phyloP scores from a whole-genome alignment of 768 basidiomycete species.

The Leccinellum luteum region DNA sequence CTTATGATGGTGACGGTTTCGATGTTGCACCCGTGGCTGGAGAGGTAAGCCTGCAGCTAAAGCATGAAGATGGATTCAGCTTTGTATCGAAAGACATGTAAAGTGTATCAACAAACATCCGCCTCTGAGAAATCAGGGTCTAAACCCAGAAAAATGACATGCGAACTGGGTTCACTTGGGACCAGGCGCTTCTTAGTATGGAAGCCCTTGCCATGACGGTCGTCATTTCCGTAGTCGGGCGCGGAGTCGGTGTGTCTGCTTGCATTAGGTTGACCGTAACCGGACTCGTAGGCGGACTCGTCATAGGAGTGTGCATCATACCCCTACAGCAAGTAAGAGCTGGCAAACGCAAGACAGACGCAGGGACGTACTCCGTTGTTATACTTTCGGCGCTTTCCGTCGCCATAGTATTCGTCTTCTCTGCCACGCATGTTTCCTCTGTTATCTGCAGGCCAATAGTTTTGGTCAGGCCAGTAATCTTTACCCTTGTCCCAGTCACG shows the following conservation, averaged over 20 bases:
- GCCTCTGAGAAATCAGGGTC: conserved; percentile 91
- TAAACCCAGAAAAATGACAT: conserved; percentile 93
- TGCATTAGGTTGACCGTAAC: conserved; percentile 30
- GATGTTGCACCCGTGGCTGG: conserved; percentile 67
- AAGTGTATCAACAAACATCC: conserved; percentile 65
- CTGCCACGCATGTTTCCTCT: conserved; percentile 48
- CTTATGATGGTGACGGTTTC: conserved; percentile 94
- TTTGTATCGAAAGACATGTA: conserved; percentile 36
- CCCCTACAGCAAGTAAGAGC: conserved; percentile 37
- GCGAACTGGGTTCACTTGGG: conserved; percentile 83
- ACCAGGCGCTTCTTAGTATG: conserved; percentile 70
- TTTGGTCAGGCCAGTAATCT: conserved; percentile 49
- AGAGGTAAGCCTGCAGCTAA: conserved; percentile 79
- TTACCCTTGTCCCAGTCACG: conserved; percentile 89
- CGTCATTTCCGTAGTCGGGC: conserved; percentile 53
- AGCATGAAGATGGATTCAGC: conserved; percentile 34
- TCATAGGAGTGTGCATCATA: conserved; percentile 54
- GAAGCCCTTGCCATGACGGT: conserved; percentile 42
- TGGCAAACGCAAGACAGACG: neutral
- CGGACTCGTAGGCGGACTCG: conserved; percentile 39
- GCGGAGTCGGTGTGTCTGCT: conserved; percentile 31
- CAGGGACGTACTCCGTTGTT: conserved; percentile 59
- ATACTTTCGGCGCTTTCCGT: conserved; percentile 77
- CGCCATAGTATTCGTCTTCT: conserved; percentile 68
- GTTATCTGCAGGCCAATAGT: conserved; percentile 38